Base-by-base conservation (phyloP, 208 protist species). In the Acanthamoeba sp. region DNA sequence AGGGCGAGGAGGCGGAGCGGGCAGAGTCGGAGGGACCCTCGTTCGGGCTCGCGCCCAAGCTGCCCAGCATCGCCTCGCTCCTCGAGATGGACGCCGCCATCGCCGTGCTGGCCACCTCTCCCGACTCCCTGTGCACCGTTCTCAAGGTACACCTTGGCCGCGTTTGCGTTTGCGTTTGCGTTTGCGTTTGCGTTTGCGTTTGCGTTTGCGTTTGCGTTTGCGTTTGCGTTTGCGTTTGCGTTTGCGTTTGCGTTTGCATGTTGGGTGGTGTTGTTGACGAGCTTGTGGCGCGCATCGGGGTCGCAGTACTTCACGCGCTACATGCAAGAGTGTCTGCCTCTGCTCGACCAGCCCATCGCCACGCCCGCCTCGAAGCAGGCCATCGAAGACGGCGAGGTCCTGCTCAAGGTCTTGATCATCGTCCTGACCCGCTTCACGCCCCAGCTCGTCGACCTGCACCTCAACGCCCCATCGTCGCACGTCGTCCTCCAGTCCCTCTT, bases 371-470 rank as follows among this genome's bases (percentile, higher is more conserved):
- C 76, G 22, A 52, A 57, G 45, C 76, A 85, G 45, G 76, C 76
- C 18, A 85, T 85, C 20, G 76, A 85, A 24, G 84, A 91, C 34
- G 50, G 84, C 84, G 84, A 91, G 57, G 36, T 71, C 1, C 55
- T 71, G 55, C 84, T 91, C 84, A 91, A 91, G 84, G 34, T 38
- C 55, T 18, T 91, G 12, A 91, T 91, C 84, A 48, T 91, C 34
- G 59, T 71, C 20, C 59, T 71, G 29, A 42, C 50, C n/a, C 84
- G 84, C 55, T 91, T 91, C 84, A 36, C 84, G 38, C 48, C 84
- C 4, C 84, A 91, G 40, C 84, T 91, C 38, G 36, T 64, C 38
- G 34, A 73, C 62, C 84, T 64, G 55, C 62, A 85, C 45, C 45
- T 85, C n/a, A 4, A 85, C 45, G 76, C 7, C 9, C 76, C 76